These are phyloP conservation scores for Acanthamoeba sp. DNA, from an alignment of 208 protist species.

Conservation along the genomic window DNA sequence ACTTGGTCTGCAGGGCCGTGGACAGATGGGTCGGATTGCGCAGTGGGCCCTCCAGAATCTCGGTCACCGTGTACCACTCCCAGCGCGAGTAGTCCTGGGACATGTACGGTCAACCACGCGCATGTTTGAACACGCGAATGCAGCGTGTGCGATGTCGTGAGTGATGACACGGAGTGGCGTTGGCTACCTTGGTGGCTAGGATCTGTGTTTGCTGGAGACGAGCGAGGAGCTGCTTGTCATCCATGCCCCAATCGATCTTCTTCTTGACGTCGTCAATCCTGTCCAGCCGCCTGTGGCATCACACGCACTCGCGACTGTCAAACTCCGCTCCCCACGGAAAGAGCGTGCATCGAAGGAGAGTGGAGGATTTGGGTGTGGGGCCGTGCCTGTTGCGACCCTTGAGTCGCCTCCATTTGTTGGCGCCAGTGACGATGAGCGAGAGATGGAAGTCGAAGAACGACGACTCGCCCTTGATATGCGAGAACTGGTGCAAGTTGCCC, in stretches of 20 bases:
- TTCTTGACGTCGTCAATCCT: conserved; percentile 70
- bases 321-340: too few species aligned
- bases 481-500: conserved; percentile 69
- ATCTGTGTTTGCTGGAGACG: conserved; percentile 65
- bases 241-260: conserved; percentile 75
- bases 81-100: conserved; percentile 54
- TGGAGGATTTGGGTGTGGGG: too few species aligned
- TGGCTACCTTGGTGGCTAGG: conserved; percentile 17
- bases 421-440: conserved; percentile 67
- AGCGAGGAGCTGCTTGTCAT: conserved; percentile 57
- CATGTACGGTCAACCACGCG: too few species aligned
- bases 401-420: conserved; percentile 66
- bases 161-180: not conserved
- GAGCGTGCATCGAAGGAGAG: too few species aligned
- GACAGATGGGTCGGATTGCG: conserved; percentile 44
- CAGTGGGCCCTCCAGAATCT: conserved; percentile 65
- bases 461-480: conserved; percentile 62
- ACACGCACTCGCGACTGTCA: too few species aligned
- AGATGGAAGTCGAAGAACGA: conserved; percentile 70
- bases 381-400: conserved; percentile 42
- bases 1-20: conserved; percentile 54
- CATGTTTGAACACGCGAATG: too few species aligned
- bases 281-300: not conserved
- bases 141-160: not conserved
- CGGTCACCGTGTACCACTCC: conserved; percentile 67